These are phyloP conservation scores for Trichoderma gracile DNA, from an alignment of 2,329 filamentous ascomycete genomes.

Conservation along the genomic window DNA sequence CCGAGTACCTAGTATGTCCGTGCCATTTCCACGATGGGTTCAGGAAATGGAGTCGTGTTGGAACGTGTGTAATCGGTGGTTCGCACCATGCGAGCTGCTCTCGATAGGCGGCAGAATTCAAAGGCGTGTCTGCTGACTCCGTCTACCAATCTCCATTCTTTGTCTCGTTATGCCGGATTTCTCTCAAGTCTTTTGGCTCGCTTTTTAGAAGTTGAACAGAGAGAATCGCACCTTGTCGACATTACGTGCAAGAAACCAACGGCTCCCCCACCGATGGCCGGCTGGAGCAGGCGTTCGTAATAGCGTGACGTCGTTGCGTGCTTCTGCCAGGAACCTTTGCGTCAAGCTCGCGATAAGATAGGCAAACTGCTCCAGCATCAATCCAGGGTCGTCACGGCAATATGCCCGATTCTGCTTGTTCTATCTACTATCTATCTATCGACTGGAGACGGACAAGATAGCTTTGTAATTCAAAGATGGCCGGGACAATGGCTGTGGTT, in stretches of 20 bases:
- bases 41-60: neutral
- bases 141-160: too few relatives aligned
- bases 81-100: too few relatives aligned
- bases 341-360: conserved; percentile 16
- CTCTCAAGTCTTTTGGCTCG: too few relatives aligned
- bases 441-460: neutral
- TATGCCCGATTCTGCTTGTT: neutral
- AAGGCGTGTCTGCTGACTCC: too few relatives aligned
- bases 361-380: neutral
- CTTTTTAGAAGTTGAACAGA: too few relatives aligned
- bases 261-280: neutral
- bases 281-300: conserved; percentile 24
- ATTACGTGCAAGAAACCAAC: conserved; percentile 3
- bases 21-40: neutral
- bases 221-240: neutral
- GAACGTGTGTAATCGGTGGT: neutral
- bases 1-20: conserved; percentile 1
- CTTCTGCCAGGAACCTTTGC: conserved; percentile 10
- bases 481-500: neutral
- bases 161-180: too few relatives aligned
- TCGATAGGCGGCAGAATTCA: too few relatives aligned
- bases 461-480: conserved; percentile 11
- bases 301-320: conserved; percentile 23
- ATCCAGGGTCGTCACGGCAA: neutral
- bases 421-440: neutral